Conservation (phyloP, 305 asterid genomes). For the Ruellia speciosa region DNA sequence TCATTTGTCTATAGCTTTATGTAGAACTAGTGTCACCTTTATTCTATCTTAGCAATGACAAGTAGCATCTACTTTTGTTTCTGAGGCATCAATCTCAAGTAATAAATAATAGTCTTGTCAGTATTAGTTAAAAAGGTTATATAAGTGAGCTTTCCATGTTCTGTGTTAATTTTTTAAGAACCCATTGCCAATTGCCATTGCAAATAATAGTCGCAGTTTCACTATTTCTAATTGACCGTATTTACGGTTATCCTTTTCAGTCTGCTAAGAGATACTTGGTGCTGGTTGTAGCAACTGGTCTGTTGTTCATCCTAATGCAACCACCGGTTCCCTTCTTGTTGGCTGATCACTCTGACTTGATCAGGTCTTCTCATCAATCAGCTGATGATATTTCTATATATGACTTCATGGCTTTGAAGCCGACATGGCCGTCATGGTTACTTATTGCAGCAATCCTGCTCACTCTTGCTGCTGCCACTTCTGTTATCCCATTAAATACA, state of each 20-base stretch:
- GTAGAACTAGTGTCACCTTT: no score
- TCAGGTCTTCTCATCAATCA: slow-evolving; percentile 75
- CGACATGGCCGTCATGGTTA: slow-evolving; percentile 98
- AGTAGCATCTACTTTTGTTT: no score
- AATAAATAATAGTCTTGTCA: no score
- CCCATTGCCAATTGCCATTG: no score
- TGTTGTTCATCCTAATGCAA: slow-evolving; percentile 75
- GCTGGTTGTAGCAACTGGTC: slow-evolving; percentile 78
- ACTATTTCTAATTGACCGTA: background rate
- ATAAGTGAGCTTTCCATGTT: background rate
- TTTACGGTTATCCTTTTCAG: no score
- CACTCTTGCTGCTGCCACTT: slow-evolving; percentile 87
- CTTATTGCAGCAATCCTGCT: slow-evolving; percentile 79
- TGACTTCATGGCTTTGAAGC: slow-evolving; percentile 79
- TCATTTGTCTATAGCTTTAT: no score
- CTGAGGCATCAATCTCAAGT: no score
- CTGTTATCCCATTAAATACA: slow-evolving; percentile 79
- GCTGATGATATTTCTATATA: slow-evolving; percentile 90
- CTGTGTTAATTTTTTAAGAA: background rate
- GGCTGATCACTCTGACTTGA: slow-evolving; percentile 75
- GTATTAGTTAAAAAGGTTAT: background rate
- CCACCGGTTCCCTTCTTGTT: slow-evolving; percentile 81
- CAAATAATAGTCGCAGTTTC: background rate
- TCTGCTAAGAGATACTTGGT: slow-evolving; percentile 87
- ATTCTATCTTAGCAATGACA: no score